Conservation (phyloP, 805 yeast genomes). For the Candida qinlingensis region DNA sequence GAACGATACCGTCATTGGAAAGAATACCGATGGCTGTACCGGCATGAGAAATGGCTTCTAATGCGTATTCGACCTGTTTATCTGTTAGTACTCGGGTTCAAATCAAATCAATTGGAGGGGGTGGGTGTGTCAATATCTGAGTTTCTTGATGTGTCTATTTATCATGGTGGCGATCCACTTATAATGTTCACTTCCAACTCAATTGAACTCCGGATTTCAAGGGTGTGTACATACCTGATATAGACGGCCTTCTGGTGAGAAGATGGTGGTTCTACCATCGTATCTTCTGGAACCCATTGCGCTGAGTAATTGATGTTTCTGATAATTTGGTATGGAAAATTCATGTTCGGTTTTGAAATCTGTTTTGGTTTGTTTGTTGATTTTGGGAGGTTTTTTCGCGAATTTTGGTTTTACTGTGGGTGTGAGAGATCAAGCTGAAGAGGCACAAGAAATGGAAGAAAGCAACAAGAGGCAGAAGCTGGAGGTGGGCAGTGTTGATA, state of each 20-base stretch:
- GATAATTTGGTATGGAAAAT: too few relatives aligned
- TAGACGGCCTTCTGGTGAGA: constrained; percentile 97
- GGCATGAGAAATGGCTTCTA: constrained; percentile 95
- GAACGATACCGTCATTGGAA: constrained; percentile 80
- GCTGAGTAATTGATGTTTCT: neutral
- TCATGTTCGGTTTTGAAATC: too few relatives aligned
- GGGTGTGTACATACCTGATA: constrained; percentile 59
- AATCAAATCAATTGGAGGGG: neutral
- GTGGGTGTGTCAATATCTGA: too few relatives aligned
- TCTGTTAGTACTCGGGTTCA: neutral
- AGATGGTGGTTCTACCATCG: constrained; percentile 97
- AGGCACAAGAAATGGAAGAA: neutral
- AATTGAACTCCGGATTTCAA: too few relatives aligned
- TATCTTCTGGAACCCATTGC: constrained; percentile 85
- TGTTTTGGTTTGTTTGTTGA: neutral
- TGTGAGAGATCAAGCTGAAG: neutral
- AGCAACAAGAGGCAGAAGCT: neutral
- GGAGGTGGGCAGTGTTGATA: neutral
- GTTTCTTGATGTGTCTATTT: too few relatives aligned
- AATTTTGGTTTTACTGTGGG: too few relatives aligned
- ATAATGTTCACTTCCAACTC: too few relatives aligned
- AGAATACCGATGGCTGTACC: constrained; percentile 96
- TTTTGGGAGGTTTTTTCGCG: neutral
- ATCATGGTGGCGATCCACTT: constrained; percentile 4
- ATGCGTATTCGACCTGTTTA: constrained; percentile 79